Evolutionary conservation across 1,284 basidiomycete species (phyloP), one percentile per base, ranked within the genome.

Genomic region (Psilocybe mexicana): DNA sequence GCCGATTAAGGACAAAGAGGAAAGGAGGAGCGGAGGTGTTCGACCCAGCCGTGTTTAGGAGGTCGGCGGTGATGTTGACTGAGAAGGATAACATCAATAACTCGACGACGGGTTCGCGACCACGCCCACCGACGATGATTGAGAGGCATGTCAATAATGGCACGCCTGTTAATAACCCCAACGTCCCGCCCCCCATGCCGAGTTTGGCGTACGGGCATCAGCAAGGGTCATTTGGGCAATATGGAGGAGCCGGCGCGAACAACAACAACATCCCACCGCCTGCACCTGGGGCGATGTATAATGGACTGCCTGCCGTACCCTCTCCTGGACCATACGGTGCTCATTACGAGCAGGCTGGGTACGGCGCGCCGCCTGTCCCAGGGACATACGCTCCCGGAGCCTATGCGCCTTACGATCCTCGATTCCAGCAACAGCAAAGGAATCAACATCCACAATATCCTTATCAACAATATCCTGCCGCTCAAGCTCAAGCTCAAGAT

Each of bases 101-200:
- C 30, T 8, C 4, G 30, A 50, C 55, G 43, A 44, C 45, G 14
- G 64, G 62, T 38, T 30, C 52, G 25, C 63, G 54, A 26, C 67
- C 66, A 18, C 66, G 67, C 12, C 68, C 67, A 8, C 67, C 67
- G 2, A 63, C 65, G 11, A 68, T 69, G 66, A 65, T 69, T 42
- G 66, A 67, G 51, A 61, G 62, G 36, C 62, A 60, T 23, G 52
- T 58, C 18, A 18, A 18, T 24, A 57, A 58, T 33, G 55, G 57
- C 11, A 42, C 57, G 8, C 45, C 52, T 26, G 33, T 47, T 47
- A 44, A 33, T 6, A 28, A 36, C 1, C 26, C 48, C 12, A 45
- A 43, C 4, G 25, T 58, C 28, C 52, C 18, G 18, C 18, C 59
- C 2, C 60, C 60, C 14, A 33, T 59, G n/a, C 63, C 61, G 12